Conservation (phyloP, 345 rosid genomes). For the Camelina hispida region DNA sequence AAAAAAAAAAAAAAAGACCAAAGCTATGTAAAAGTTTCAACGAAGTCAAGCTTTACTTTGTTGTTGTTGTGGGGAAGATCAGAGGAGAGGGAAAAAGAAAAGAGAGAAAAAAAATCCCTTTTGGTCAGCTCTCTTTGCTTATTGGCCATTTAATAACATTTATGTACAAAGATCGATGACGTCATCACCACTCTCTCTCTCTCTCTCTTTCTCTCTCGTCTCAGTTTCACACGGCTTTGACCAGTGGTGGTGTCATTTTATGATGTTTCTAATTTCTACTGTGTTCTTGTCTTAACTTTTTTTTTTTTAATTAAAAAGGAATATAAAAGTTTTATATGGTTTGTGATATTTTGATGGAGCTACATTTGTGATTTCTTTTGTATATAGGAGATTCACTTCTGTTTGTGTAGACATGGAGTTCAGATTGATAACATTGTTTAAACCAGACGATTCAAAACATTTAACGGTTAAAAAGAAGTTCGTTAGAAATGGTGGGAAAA, state of each 20-base stretch:
- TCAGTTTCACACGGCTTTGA: conserved; percentile 3
- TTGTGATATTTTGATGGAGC: too few species aligned
- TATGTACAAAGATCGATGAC: conserved; percentile 24
- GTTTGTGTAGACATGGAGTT: too few species aligned
- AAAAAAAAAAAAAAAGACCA: neutral
- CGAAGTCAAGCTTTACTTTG: conserved; percentile 38
- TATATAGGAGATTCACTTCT: neutral
- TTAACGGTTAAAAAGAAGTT: too few species aligned
- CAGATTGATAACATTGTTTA: too few species aligned
- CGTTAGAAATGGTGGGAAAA: too few species aligned
- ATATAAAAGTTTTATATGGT: too few species aligned
- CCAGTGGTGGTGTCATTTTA: neutral
- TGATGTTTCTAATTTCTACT: neutral
- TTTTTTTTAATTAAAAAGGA: too few species aligned
- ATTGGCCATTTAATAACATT: conserved; percentile 14
- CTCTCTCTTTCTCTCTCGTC: neutral
- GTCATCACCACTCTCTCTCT: conserved; percentile 1
- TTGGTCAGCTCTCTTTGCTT: conserved; percentile 3
- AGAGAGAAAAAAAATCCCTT: neutral
- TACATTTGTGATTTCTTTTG: too few species aligned
- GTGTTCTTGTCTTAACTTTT: too few species aligned
- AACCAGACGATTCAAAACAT: too few species aligned
- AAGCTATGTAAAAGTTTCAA: neutral
- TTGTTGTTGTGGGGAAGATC: conserved; percentile 9
- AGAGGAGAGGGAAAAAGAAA: conserved; percentile 1